Percentiles rank a stretch among this genome's conserved stretches.
phyloP scores from a whole-genome alignment of 1,284 basidiomycete species.

The Flammula alnicola region DNA sequence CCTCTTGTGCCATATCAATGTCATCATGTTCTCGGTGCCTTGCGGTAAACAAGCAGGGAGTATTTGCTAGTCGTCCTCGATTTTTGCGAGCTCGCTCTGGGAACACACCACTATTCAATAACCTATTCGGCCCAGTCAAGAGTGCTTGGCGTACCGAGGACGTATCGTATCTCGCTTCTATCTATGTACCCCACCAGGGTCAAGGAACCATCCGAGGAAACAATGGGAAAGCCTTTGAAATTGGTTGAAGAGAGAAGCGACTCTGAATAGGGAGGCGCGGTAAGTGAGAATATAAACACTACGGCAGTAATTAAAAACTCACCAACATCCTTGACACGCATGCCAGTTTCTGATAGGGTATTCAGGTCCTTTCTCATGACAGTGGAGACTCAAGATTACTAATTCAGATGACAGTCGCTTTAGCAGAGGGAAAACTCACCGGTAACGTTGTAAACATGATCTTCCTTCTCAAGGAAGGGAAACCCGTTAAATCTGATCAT shows the following conservation, averaged over 20 bases:
- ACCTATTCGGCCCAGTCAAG: constrained; percentile 2
- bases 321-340: constrained; percentile 83
- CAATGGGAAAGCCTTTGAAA: constrained; percentile 93
- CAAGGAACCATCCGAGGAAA: constrained; percentile 59
- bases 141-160: constrained; percentile 64
- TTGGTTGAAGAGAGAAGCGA: constrained; percentile 67
- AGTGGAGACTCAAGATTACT: constrained; percentile 65
- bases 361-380: constrained; percentile 88
- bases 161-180: constrained; percentile 83
- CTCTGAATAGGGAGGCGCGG: constrained; percentile 48
- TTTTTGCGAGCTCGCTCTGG: constrained; percentile 74
- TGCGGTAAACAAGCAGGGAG: constrained; percentile 72
- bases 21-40: constrained; percentile 53
- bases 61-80: constrained; percentile 65
- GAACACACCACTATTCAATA: constrained; percentile 5
- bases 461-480: constrained; percentile 94
- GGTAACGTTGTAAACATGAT: constrained; percentile 88
- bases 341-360: constrained; percentile 75
- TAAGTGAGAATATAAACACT: constrained; percentile 3
- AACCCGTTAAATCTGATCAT: constrained; percentile 98
- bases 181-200: constrained; percentile 90
- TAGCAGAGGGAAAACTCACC: constrained; percentile 52
- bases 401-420: constrained; percentile 12
- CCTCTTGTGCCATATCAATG: constrained; percentile 53
- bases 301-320: constrained; percentile 30